Conservation (phyloP, 2,329 filamentous ascomycete genomes). For the Diaporthe eres region DNA sequence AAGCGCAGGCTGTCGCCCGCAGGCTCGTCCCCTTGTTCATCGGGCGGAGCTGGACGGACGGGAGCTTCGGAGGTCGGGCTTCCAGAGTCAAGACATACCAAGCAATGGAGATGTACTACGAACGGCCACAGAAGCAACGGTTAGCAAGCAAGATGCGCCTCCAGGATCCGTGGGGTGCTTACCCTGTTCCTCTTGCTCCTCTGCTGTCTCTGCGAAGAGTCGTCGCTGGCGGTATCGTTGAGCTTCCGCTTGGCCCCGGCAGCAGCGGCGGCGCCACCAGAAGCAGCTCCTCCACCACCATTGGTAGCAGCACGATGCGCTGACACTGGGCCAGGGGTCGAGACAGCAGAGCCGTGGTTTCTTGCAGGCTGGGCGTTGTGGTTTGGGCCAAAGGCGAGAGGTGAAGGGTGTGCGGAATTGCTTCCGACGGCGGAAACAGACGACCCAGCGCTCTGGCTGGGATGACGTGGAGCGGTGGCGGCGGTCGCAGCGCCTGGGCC, state of each 20-base stretch:
- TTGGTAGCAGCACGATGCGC: not conserved
- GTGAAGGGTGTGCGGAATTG: constrained; percentile 60
- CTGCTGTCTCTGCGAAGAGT: constrained; percentile 62
- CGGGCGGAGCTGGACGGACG: not conserved
- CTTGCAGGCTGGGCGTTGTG: constrained; percentile 45
- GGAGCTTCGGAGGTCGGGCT: not conserved
- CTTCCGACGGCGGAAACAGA: constrained; percentile 58
- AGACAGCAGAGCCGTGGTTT: constrained; percentile 12
- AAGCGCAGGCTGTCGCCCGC: constrained; percentile 6
- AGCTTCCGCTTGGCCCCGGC: constrained; percentile 53
- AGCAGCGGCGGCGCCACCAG: constrained; percentile 31
- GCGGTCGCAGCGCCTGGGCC: constrained; percentile 42
- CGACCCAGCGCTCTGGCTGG: constrained; percentile 43
- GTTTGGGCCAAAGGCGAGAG: constrained; percentile 43
- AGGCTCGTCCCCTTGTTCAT: not conserved
- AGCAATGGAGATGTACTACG: constrained; percentile 73
- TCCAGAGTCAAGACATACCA: constrained; percentile 60
- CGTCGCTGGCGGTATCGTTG: constrained; percentile 54
- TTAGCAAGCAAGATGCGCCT: constrained; percentile 17
- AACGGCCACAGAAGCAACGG: constrained; percentile 29
- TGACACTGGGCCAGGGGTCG: constrained; percentile 10
- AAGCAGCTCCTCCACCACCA: constrained; percentile 1
- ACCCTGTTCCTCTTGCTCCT: constrained; percentile 73
- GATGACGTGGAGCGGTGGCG: constrained; percentile 47
- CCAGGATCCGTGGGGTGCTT: constrained; percentile 47